phyloP scores from a whole-genome alignment of 1,284 basidiomycete species.

The Cryptococcus depauperatus region DNA sequence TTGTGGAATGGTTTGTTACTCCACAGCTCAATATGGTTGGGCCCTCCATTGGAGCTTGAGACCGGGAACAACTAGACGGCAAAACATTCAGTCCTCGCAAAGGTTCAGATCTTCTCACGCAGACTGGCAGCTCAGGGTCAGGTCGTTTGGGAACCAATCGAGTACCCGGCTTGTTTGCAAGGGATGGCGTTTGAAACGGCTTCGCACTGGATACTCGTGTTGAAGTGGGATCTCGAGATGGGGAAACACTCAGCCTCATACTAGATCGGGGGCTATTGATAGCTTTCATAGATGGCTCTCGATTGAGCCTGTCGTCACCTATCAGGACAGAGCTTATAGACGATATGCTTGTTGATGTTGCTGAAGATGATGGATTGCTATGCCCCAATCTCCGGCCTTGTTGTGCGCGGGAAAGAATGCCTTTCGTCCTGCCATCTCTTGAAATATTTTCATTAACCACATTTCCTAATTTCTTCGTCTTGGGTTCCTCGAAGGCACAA shows the following conservation, averaged over 20 bases:
- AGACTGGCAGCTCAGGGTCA: too few relatives aligned
- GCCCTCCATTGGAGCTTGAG: too few relatives aligned
- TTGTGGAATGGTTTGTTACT: too few relatives aligned
- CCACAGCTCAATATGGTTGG: too few relatives aligned
- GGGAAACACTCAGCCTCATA: too few relatives aligned
- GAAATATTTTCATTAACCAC: neutral
- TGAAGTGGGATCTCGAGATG: too few relatives aligned
- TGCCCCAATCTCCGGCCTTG: neutral
- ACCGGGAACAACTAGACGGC: too few relatives aligned
- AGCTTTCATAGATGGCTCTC: neutral
- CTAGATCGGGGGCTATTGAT: too few relatives aligned
- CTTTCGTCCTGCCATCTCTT: neutral
- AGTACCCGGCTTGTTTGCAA: conserved; percentile 2
- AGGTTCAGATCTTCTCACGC: too few relatives aligned
- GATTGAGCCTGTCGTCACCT: neutral
- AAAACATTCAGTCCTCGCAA: too few relatives aligned
- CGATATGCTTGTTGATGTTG: neutral
- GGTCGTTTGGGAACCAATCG: too few relatives aligned
- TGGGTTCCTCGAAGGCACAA: neutral
- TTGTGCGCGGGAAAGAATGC: neutral
- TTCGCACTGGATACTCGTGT: neutral
- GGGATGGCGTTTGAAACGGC: conserved; percentile 12
- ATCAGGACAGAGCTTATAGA: neutral
- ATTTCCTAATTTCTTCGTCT: neutral
- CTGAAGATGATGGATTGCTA: neutral